Percentiles rank a stretch among this genome's conserved stretches.
phyloP scores from a whole-genome alignment of 306 rosid species.

The Malus fusca region DNA sequence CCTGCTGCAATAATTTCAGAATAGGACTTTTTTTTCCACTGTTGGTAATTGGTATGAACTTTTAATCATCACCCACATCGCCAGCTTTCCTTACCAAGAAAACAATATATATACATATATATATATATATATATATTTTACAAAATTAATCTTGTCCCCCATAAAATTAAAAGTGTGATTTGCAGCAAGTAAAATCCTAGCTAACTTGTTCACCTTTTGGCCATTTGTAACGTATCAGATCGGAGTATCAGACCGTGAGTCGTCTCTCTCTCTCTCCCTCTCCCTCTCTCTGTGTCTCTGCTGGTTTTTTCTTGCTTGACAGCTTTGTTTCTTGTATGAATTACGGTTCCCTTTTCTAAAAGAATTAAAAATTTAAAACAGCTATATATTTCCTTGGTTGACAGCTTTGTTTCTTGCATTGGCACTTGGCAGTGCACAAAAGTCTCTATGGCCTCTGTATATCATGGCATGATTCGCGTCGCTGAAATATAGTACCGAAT shows the following conservation, averaged over 20 bases:
- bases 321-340: not conserved
- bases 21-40: not conserved
- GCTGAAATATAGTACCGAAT: too few relatives aligned
- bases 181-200: not conserved
- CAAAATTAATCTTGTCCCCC: not conserved
- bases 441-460: too few relatives aligned
- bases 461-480: too few relatives aligned
- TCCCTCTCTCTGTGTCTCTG: not conserved
- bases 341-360: not conserved
- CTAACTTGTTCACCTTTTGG: not conserved
- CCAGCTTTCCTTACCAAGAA: conserved; percentile 17
- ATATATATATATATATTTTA: too few relatives aligned
- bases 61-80: conserved; percentile 5
- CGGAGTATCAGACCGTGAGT: too few relatives aligned
- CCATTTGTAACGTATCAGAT: not conserved
- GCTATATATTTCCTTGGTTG: too few relatives aligned
- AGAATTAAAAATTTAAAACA: too few relatives aligned
- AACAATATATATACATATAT: not conserved
- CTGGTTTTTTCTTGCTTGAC: not conserved
- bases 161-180: not conserved
- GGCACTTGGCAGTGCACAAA: too few relatives aligned
- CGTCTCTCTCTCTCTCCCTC: too few relatives aligned
- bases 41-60: not conserved
- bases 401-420: too few relatives aligned
- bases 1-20: conserved; percentile 12